Conservation (phyloP, 768 basidiomycete species). For the Trametes villosa region DNA sequence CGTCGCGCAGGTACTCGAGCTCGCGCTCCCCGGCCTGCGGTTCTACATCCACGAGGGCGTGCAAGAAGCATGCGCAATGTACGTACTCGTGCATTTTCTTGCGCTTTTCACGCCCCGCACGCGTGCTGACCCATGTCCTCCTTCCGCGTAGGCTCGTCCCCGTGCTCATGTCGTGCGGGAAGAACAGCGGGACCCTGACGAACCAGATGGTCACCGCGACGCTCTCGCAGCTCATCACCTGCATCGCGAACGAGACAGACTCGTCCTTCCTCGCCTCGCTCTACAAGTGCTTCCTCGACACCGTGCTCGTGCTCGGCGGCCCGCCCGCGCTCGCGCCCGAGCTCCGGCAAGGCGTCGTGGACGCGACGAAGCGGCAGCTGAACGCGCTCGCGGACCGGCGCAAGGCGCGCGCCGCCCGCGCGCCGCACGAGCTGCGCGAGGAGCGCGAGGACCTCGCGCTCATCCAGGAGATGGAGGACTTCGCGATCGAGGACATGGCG, state of each 20-base stretch:
- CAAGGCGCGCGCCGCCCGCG: constrained; percentile 52
- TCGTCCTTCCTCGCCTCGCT: constrained; percentile 77
- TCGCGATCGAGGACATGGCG: constrained; percentile 78
- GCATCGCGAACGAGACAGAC: constrained; percentile 71
- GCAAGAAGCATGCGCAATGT: constrained; percentile 78
- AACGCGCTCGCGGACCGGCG: constrained; percentile 70
- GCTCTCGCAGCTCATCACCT: constrained; percentile 65
- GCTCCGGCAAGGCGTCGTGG: constrained; percentile 57
- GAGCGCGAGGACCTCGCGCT: constrained; percentile 73
- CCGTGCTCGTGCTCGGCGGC: constrained; percentile 61
- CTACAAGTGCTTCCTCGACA: constrained; percentile 71
- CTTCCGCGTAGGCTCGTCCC: constrained; percentile 61
- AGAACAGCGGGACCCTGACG: constrained; percentile 65
- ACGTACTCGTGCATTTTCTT: constrained; percentile 30
- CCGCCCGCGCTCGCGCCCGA: constrained; percentile 55
- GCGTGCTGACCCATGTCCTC: neutral
- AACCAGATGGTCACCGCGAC: constrained; percentile 70
- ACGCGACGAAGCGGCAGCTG: constrained; percentile 74
- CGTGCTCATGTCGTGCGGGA: constrained; percentile 69
- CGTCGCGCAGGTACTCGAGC: constrained; percentile 68
- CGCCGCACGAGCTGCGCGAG: constrained; percentile 42
- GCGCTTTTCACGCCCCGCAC: neutral
- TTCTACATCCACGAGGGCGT: constrained; percentile 90
- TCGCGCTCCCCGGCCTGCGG: constrained; percentile 68
- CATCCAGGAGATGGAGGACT: constrained; percentile 83